phyloP scores from a whole-genome alignment of 768 basidiomycete genomes.

The Rhodotorula babjevae region DNA sequence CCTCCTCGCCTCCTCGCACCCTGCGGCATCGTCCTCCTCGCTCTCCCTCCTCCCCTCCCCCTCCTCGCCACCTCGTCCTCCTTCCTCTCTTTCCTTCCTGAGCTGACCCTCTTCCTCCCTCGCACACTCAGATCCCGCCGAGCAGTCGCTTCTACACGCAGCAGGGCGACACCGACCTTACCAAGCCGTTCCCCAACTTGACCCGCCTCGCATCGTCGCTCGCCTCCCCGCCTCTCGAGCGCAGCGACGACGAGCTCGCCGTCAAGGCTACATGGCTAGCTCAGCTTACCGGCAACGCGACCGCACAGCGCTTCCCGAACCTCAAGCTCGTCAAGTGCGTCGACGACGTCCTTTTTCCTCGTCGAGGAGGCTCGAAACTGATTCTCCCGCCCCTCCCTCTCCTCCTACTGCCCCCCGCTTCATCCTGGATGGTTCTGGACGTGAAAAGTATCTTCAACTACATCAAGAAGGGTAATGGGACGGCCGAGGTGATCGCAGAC shows the following conservation, averaged over 20 bases:
- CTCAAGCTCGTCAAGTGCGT: constrained; percentile 9
- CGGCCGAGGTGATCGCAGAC: constrained; percentile 24
- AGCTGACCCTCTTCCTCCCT: too few species aligned
- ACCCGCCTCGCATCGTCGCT: constrained; percentile 3
- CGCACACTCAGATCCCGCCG: constrained; percentile 1
- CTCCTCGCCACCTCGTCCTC: too few species aligned
- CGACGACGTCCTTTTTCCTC: too few species aligned
- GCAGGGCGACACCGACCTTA: constrained; percentile 24
- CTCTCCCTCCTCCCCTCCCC: too few species aligned
- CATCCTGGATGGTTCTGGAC: too few species aligned
- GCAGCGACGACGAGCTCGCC: constrained; percentile 29
- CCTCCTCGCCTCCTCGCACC: too few species aligned
- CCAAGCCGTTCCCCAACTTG: constrained; percentile 19
- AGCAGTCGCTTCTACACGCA: constrained; percentile 13
- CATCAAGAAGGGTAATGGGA: constrained; percentile 11
- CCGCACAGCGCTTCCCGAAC: constrained; percentile 25
- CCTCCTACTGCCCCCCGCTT: too few species aligned
- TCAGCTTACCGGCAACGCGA: constrained; percentile 24
- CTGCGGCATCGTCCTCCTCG: too few species aligned
- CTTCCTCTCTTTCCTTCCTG: too few species aligned
- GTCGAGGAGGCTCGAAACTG: too few species aligned
- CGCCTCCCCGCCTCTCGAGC: constrained; percentile 6
- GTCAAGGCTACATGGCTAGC: constrained; percentile 36
- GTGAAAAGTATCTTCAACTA: constrained; percentile 23
- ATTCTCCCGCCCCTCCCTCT: background rate